Percentiles rank a stretch among this genome's conserved stretches.
These are phyloP conservation scores for Gossypium schwendimanii DNA, from an alignment of 441 rosid species.

Conservation along the genomic window DNA sequence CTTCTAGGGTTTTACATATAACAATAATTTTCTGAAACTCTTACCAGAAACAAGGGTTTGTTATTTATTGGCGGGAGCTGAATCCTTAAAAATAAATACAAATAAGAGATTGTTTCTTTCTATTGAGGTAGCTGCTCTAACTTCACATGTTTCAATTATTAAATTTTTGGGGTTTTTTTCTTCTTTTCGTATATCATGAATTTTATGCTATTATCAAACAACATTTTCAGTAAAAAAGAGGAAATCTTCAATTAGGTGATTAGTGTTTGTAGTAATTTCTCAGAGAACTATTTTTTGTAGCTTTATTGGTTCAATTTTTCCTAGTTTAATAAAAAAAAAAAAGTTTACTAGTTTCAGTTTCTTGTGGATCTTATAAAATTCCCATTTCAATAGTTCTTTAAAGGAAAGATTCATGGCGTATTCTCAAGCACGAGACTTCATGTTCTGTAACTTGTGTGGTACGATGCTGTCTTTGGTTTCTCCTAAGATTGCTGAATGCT, in stretches of 20 bases:
- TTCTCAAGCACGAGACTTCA: conserved; percentile 34
- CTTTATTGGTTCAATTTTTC: background rate
- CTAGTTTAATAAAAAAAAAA: background rate
- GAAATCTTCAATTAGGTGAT: background rate
- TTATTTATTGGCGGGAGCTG: background rate
- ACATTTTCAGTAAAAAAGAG: background rate
- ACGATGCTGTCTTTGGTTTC: conserved; percentile 34
- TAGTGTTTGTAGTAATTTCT: background rate
- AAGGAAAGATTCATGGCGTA: conserved; percentile 23
- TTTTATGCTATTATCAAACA: background rate
- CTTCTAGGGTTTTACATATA: background rate
- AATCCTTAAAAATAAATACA: too few relatives aligned
- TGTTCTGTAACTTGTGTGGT: conserved; percentile 58
- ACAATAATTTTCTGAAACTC: background rate
- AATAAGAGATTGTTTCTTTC: background rate
- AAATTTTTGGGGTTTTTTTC: background rate
- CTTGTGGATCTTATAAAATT: background rate
- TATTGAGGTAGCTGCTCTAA: background rate
- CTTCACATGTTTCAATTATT: background rate
- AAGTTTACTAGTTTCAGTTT: background rate
- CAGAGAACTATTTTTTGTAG: background rate
- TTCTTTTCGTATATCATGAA: background rate
- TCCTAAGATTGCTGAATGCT: conserved; percentile 28
- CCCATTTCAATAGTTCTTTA: background rate
- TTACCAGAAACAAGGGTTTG: background rate